These are phyloP conservation scores for Calophaca sinica DNA, from an alignment of 306 rosid genomes.

Conservation along the genomic window DNA sequence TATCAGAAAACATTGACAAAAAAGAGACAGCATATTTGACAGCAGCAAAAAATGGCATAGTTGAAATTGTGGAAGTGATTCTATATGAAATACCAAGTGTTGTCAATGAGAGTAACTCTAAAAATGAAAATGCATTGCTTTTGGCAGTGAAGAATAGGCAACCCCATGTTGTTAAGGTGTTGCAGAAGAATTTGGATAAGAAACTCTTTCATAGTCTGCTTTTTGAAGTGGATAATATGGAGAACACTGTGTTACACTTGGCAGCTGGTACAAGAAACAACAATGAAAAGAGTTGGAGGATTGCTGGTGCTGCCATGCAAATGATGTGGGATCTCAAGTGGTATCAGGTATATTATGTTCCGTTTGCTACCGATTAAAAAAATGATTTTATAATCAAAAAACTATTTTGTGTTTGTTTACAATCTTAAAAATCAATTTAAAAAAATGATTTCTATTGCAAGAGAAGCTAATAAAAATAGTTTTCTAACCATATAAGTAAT, in stretches of 20 bases:
- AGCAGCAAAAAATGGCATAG: slow-evolving; percentile 42
- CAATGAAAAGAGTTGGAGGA: slow-evolving; percentile 36
- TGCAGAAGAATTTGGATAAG: not conserved
- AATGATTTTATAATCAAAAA: too few species aligned
- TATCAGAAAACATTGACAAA: not conserved
- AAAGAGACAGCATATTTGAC: slow-evolving; percentile 6
- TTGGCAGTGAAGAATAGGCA: slow-evolving; percentile 43
- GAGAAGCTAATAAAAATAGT: too few species aligned
- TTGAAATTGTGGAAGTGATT: slow-evolving; percentile 1
- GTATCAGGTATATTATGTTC: slow-evolving; percentile 45
- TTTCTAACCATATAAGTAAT: too few species aligned
- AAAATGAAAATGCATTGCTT: slow-evolving; percentile 43
- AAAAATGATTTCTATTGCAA: too few species aligned
- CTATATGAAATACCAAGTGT: not conserved
- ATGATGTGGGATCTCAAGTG: slow-evolving; percentile 60
- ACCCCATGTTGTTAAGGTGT: not conserved
- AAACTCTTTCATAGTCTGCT: not conserved
- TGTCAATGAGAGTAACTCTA: slow-evolving; percentile 20
- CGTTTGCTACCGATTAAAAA: too few species aligned
- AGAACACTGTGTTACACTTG: slow-evolving; percentile 47
- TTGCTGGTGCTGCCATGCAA: slow-evolving; percentile 52
- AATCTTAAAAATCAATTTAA: too few species aligned
- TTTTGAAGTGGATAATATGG: slow-evolving; percentile 4
- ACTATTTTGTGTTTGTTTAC: too few species aligned
- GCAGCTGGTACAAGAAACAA: slow-evolving; percentile 14